Conservation (phyloP, 2,329 filamentous ascomycete species). For the Xenoacremonium recifei region DNA sequence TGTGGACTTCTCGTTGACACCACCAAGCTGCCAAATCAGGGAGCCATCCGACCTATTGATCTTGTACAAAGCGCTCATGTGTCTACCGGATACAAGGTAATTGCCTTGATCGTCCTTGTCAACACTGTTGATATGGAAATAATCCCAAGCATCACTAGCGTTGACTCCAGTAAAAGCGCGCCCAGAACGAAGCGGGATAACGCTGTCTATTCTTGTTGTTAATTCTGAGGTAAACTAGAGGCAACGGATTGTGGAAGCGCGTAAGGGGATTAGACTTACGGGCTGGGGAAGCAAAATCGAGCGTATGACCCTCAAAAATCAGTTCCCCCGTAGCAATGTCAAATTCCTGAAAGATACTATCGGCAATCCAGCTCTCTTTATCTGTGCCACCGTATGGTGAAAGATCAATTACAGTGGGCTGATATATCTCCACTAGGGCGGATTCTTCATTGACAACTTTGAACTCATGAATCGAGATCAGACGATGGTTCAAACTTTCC, state of each 20-base stretch:
- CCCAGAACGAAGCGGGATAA: conserved; percentile 4
- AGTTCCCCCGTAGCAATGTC: conserved; percentile 15
- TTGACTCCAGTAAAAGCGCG: conserved; percentile 5
- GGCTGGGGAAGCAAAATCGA: conserved; percentile 10
- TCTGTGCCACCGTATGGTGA: conserved; percentile 41
- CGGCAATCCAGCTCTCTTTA: conserved; percentile 51
- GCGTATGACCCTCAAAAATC: conserved; percentile 11
- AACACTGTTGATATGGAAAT: conserved; percentile 34
- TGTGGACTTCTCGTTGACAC: conserved; percentile 35
- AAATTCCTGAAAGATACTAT: conserved; percentile 11
- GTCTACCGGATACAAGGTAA: conserved; percentile 25
- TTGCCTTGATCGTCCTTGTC: conserved; percentile 35
- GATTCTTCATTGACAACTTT: conserved; percentile 51
- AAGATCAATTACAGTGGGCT: conserved; percentile 44
- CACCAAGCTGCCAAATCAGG: conserved; percentile 54
- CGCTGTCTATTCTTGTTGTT: conserved; percentile 5
- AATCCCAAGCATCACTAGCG: conserved; percentile 20
- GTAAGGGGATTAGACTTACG: conserved; percentile 7
- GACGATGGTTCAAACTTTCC: conserved; percentile 45
- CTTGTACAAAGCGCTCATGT: conserved; percentile 18
- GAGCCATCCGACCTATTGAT: conserved; percentile 42
- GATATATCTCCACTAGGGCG: conserved; percentile 51
- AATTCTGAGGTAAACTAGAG: no score
- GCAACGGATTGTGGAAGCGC: no score
- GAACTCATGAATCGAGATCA: conserved; percentile 55